Evolutionary conservation across 2,329 filamentous ascomycete genomes (phyloP).

Genomic region (Dactylellina haptotyla): DNA sequence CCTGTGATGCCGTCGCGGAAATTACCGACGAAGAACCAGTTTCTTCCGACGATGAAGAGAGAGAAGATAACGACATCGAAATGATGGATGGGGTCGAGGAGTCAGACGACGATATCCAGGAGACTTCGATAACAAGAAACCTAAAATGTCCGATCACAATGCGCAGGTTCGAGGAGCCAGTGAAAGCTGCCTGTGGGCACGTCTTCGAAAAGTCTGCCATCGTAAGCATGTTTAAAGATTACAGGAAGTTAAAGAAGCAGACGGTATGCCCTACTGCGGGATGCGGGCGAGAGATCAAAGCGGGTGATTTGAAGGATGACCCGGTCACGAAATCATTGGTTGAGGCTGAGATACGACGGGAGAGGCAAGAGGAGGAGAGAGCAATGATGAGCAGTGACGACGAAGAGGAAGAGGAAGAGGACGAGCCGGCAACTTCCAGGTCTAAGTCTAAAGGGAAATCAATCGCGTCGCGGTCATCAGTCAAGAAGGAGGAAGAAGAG

Average conservation of each 20-base stretch:
- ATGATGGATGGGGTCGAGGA: conserved; percentile 28
- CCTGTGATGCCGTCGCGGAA: conserved; percentile 23
- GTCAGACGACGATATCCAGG: conserved; percentile 49
- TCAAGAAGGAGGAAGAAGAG: conserved; percentile 20
- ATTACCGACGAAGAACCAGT: conserved; percentile 44
- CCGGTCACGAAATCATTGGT: conserved; percentile 32
- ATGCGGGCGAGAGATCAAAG: conserved; percentile 29
- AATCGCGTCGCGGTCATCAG: not conserved
- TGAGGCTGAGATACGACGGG: conserved; percentile 15
- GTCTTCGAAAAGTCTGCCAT: conserved; percentile 37
- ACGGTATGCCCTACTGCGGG: conserved; percentile 30
- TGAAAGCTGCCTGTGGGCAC: conserved; percentile 35
- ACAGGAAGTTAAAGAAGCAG: conserved; percentile 33
- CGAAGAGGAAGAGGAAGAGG: conserved; percentile 6
- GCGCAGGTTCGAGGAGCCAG: conserved; percentile 37
- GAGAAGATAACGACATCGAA: conserved; percentile 23
- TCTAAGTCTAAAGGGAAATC: conserved; percentile 17
- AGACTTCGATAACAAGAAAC: conserved; percentile 20
- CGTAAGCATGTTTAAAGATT: conserved; percentile 19
- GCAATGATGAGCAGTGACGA: conserved; percentile 18
- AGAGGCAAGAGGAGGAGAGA: conserved; percentile 9
- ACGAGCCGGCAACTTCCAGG: not conserved
- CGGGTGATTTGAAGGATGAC: conserved; percentile 30
- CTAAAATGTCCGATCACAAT: conserved; percentile 47
- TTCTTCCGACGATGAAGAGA: conserved; percentile 21